Base-by-base conservation (phyloP, 2,329 filamentous ascomycete genomes). In the Colletotrichum sp. region DNA sequence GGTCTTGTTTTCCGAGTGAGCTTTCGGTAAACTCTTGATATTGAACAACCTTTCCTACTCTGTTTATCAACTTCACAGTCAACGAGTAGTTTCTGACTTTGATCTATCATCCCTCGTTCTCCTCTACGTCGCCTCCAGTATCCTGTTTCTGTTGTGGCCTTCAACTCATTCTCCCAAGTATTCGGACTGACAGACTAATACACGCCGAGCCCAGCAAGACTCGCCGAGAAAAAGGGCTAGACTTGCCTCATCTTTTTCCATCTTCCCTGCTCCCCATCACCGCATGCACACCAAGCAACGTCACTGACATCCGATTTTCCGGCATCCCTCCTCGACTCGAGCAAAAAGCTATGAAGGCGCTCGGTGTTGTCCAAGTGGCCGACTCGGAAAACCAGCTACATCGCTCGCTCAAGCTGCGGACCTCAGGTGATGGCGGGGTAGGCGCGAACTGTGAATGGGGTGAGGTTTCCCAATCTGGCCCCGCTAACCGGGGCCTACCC, bases 381-480 rank as follows among this genome's bases (percentile, higher is more conserved):
- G 15, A 64, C 66, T 65, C 32, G n/a, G 34, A 70, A 52, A 63
- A 16, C 24, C 39, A 52, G 24, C 18, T 36, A 55, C n/a, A 52
- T 52, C 44, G n/a, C 39, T 67, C 28, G 49, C 26, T 60, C n/a
- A 59, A 49, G 10, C 63, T 34, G 64, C 57, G 36, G 26, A 36
- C 70, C 69, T 76, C 44, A 68, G 73, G 63, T 49, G 70, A 73
- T 76, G 57, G 64, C 73, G 59, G 59, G 73, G 70, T 44, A 65
- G 26, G 39, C 26, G 21, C 64, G 70, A 76, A 76, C 69, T 73
- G 70, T 65, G 70, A 73, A 73, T 76, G 73, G 64, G 70, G 74
- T 73, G 74, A 76, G 70, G 34, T 64, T 68, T 76, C 73, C 57
- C 44, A 65, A 65, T 75, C 34, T 24, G 70, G 44, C n/a, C 21